Percentiles rank a stretch among this genome's conserved stretches.
Conservation (phyloP, 2,329 filamentous ascomycete species). For the Diaporthe vaccinii region DNA sequence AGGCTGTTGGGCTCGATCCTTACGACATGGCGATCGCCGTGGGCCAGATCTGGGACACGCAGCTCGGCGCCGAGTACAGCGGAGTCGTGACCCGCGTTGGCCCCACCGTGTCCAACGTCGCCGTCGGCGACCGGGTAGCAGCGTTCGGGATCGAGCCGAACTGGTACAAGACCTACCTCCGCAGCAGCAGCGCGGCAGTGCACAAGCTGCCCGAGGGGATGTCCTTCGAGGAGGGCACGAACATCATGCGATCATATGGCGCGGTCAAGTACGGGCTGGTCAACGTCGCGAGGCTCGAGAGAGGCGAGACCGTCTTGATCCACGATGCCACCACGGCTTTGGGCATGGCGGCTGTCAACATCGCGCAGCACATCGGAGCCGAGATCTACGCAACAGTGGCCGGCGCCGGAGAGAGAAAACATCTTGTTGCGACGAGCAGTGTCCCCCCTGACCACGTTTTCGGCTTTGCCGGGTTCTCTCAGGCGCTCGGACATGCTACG, state of each 20-base stretch:
- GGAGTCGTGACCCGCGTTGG: slow-evolving; percentile 31
- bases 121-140: slow-evolving; percentile 27
- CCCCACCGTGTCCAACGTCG: slow-evolving; percentile 36
- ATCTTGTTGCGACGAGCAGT: neutral
- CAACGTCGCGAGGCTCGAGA: slow-evolving; percentile 18
- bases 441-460: slow-evolving; percentile 47
- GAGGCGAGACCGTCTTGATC: slow-evolving; percentile 21
- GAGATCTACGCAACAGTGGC: slow-evolving; percentile 25
- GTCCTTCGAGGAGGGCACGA: slow-evolving; percentile 31
- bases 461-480: slow-evolving; percentile 46
- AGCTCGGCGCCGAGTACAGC: slow-evolving; percentile 18
- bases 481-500: slow-evolving; percentile 47
- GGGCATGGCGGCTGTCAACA: slow-evolving; percentile 25
- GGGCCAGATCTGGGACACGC: slow-evolving; percentile 22
- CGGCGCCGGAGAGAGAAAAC: neutral
- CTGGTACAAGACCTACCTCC: slow-evolving; percentile 7
- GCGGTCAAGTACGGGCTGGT: slow-evolving; percentile 21
- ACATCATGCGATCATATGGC: slow-evolving; percentile 12
- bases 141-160: slow-evolving; percentile 15
- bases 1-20: slow-evolving; percentile 51
- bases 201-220: slow-evolving; percentile 31
- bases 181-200: neutral
- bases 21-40: slow-evolving; percentile 29
- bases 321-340: slow-evolving; percentile 30
- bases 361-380: slow-evolving; percentile 26